These are phyloP conservation scores for Rauvolfia tetraphylla DNA, from an alignment of 257 asterid species.

Conservation along the genomic window DNA sequence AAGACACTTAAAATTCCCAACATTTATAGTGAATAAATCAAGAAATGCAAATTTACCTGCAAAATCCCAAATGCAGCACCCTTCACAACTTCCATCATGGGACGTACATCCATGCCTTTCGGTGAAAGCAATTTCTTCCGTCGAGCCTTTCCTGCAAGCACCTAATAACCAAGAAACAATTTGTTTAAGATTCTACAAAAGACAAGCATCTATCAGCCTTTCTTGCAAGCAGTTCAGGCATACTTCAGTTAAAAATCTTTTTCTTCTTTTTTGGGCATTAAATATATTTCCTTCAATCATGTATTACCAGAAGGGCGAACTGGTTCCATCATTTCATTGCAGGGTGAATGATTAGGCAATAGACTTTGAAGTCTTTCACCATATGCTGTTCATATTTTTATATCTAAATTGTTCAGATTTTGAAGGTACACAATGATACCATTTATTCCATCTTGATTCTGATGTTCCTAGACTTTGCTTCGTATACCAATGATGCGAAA, in stretches of 20 bases:
- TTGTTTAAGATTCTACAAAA: slow-evolving; percentile 1
- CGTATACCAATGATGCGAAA: not conserved
- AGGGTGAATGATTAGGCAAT: not conserved
- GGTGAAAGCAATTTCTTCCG: slow-evolving; percentile 94
- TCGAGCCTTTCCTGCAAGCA: slow-evolving; percentile 87
- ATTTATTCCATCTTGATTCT: not conserved
- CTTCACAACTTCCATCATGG: slow-evolving; percentile 99
- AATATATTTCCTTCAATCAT: too few relatives aligned
- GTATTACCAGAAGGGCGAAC: not conserved
- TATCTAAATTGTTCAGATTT: not conserved
- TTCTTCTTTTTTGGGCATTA: not conserved
- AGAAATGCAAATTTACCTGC: slow-evolving; percentile 47
- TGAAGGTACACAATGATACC: not conserved
- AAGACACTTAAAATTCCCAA: not conserved
- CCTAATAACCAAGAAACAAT: slow-evolving; percentile 46
- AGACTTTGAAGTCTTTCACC: not conserved
- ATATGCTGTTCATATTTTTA: not conserved
- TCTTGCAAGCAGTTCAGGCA: not conserved
- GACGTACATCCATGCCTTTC: slow-evolving; percentile 93
- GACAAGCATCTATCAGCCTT: not conserved
- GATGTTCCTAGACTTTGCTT: not conserved
- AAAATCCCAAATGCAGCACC: slow-evolving; percentile 89
- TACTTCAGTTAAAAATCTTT: not conserved
- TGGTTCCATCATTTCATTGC: not conserved
- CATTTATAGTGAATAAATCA: not conserved